phyloP scores from a whole-genome alignment of 495 filamentous ascomycete species.

The Penicillium psychrofluorescens region DNA sequence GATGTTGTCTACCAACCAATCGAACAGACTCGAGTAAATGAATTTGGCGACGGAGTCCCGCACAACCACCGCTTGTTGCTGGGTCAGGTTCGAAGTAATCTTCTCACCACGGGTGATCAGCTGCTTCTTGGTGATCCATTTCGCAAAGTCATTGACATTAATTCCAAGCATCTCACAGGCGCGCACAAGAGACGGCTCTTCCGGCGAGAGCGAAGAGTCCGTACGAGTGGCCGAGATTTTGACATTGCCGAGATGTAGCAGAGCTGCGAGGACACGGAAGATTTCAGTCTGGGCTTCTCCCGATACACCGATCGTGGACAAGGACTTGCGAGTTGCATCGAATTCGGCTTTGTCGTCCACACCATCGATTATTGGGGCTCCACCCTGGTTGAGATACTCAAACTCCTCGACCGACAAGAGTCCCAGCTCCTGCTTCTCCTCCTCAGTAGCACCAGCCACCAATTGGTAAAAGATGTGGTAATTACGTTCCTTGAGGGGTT shows the following conservation, averaged over 20 bases:
- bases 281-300: constrained; percentile 70
- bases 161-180: constrained; percentile 88
- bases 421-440: constrained; percentile 68
- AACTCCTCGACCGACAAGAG: constrained; percentile 82
- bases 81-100: constrained; percentile 91
- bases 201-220: constrained; percentile 73
- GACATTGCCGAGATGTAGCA: constrained; percentile 92
- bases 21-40: constrained; percentile 96
- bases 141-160: constrained; percentile 79
- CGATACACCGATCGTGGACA: constrained; percentile 81
- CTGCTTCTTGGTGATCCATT: constrained; percentile 99
- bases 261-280: constrained; percentile 83
- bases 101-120: constrained; percentile 94
- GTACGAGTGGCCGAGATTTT: constrained; percentile 87
- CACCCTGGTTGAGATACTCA: constrained; percentile 93
- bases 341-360: constrained; percentile 97
- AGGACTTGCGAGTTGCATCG: constrained; percentile 72
- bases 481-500: constrained; percentile 94
- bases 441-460: constrained; percentile 84
- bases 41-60: constrained; percentile 98
- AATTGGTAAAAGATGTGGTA: constrained; percentile 99
- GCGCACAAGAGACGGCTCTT: constrained; percentile 72
- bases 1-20: constrained; percentile 96
- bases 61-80: constrained; percentile 90
- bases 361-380: constrained; percentile 81